A percentile compares a stretch with the other conserved stretches of the same genome.
Conservation (phyloP, 768 basidiomycete species). For the Boletales sp. region DNA sequence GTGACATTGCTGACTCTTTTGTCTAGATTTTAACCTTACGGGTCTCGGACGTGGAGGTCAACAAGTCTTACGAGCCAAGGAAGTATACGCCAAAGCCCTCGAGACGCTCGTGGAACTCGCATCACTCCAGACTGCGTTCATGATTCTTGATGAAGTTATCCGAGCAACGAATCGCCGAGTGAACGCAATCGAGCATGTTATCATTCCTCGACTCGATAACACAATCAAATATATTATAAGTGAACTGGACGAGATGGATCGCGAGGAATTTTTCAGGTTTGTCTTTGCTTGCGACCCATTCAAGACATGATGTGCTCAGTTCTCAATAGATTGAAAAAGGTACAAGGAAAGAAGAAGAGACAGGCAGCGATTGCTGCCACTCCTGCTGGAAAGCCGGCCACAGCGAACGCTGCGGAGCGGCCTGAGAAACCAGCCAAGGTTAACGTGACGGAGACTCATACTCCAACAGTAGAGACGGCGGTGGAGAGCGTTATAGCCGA, state of each 20-base stretch:
- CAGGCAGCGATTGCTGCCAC: conserved; percentile 47
- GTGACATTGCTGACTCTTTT: not conserved
- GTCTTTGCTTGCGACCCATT: conserved; percentile 12
- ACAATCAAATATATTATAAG: conserved; percentile 98
- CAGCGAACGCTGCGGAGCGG: conserved; percentile 5
- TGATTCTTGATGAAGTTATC: conserved; percentile 97
- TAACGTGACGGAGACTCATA: conserved; percentile 4
- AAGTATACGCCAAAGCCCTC: conserved; percentile 96
- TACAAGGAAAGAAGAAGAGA: conserved; percentile 95
- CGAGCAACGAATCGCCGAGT: conserved; percentile 98
- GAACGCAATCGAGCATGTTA: conserved; percentile 96
- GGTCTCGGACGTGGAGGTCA: conserved; percentile 96
- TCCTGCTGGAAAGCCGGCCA: conserved; percentile 21
- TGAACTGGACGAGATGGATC: conserved; percentile 98
- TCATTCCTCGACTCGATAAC: conserved; percentile 94
- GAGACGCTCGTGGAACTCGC: conserved; percentile 97
- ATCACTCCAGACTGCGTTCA: conserved; percentile 96
- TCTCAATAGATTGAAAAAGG: conserved; percentile 78
- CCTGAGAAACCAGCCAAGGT: conserved; percentile 1
- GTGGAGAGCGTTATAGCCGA: conserved; percentile 5
- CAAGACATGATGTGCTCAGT: conserved; percentile 1
- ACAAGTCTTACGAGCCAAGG: conserved; percentile 91
- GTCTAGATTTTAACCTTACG: conserved; percentile 89
- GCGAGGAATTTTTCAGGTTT: conserved; percentile 89
- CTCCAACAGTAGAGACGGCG: not conserved